A percentile compares a stretch with the other conserved stretches of the same genome.
Evolutionary conservation across 1,139 yeast species (phyloP).

Genomic region (Yamadazyma siamensis): DNA sequence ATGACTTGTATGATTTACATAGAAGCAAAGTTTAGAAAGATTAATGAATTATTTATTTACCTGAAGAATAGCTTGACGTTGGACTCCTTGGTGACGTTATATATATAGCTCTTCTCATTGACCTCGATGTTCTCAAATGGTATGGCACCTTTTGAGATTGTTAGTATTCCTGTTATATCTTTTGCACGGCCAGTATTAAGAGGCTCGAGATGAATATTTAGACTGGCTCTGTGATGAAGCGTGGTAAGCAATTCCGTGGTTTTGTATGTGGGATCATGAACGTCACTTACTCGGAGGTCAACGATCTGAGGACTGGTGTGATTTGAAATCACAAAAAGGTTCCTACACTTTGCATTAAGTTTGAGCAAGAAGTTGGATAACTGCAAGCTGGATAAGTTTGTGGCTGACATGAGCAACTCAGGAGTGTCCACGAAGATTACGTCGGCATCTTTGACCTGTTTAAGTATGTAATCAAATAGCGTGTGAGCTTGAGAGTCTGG

Average conservation of each 20-base stretch:
- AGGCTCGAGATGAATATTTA: slow-evolving; percentile 58
- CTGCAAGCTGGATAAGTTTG: slow-evolving; percentile 28
- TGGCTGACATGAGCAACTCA: slow-evolving; percentile 48
- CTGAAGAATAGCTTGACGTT: slow-evolving; percentile 43
- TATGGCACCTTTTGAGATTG: slow-evolving; percentile 52
- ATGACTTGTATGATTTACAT: slow-evolving; percentile 62
- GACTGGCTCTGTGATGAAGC: slow-evolving; percentile 46
- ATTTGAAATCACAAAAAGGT: slow-evolving; percentile 30
- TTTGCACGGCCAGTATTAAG: slow-evolving; percentile 77
- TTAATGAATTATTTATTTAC: slow-evolving; percentile 15
- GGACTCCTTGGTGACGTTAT: slow-evolving; percentile 56
- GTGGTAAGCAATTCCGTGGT: slow-evolving; percentile 47
- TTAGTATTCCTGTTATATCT: slow-evolving; percentile 74
- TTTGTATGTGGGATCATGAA: slow-evolving; percentile 32
- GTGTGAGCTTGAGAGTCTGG: slow-evolving; percentile 14
- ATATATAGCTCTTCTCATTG: slow-evolving; percentile 63
- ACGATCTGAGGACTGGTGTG: slow-evolving; percentile 41
- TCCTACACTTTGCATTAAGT: slow-evolving; percentile 33
- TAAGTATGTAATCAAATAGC: slow-evolving; percentile 22
- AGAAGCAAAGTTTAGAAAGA: slow-evolving; percentile 25
- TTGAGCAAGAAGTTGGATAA: slow-evolving; percentile 32
- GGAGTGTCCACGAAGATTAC: slow-evolving; percentile 45
- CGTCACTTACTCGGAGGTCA: slow-evolving; percentile 24
- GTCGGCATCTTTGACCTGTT: slow-evolving; percentile 17
- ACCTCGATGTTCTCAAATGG: slow-evolving; percentile 19